These are phyloP conservation scores for Azolla pinnata DNA, from an alignment of 75 land plant species.

Conservation along the genomic window DNA sequence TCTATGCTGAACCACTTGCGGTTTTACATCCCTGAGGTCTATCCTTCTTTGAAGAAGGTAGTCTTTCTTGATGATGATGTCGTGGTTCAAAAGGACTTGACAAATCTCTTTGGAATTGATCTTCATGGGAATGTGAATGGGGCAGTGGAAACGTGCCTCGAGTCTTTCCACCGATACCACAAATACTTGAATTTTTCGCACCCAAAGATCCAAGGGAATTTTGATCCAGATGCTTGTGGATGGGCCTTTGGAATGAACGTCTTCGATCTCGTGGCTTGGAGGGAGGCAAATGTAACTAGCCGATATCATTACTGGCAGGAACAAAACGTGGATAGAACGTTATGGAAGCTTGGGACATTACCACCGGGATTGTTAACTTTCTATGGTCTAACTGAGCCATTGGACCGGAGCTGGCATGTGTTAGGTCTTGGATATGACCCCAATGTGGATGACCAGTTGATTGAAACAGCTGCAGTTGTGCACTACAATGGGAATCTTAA, in stretches of 20 bases:
- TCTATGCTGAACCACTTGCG: constrained; percentile 88
- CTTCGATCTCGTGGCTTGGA: constrained; percentile 73
- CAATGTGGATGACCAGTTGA: constrained; percentile 47
- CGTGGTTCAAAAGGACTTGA: constrained; percentile 68
- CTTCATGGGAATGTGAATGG: constrained; percentile 87
- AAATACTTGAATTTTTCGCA: constrained; percentile 84
- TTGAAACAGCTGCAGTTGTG: constrained; percentile 62
- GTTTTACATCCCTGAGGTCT: constrained; percentile 90
- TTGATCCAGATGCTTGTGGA: constrained; percentile 93
- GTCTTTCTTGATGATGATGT: constrained; percentile 93
- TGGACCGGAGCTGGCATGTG: constrained; percentile 79
- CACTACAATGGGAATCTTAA: constrained; percentile 92
- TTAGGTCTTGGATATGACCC: constrained; percentile 76
- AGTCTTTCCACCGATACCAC: constrained; percentile 87
- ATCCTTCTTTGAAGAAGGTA: constrained; percentile 62
- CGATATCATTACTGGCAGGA: constrained; percentile 92
- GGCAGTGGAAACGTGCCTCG: constrained; percentile 92
- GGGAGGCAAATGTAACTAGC: constrained; percentile 61
- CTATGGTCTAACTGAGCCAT: constrained; percentile 70
- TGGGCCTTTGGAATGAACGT: constrained; percentile 99
- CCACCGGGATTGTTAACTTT: constrained; percentile 83
- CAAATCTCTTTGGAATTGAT: constrained; percentile 55
- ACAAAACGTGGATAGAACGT: constrained; percentile 58
- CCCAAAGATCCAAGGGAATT: constrained; percentile 65
- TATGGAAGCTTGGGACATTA: constrained; percentile 91